phyloP scores from a whole-genome alignment of 148 eudicot genomes.

The Rhododendron ovatum region DNA sequence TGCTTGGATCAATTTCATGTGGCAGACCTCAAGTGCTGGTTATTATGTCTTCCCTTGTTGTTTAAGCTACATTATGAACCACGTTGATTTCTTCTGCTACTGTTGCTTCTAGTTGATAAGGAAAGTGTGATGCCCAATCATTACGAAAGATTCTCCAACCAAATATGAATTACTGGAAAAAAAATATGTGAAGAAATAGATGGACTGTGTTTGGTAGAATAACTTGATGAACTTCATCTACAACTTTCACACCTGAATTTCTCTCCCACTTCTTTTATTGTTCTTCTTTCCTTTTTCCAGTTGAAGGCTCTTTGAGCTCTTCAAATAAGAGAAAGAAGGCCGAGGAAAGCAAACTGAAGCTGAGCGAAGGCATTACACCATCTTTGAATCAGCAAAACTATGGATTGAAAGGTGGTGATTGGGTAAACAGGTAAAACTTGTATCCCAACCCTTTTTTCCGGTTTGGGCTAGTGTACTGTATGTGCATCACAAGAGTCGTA shows the following conservation, averaged over 20 bases:
- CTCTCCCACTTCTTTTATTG: not conserved
- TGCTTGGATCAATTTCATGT: not conserved
- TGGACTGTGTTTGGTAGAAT: not conserved
- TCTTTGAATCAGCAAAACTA: conserved; percentile 21
- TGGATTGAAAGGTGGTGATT: conserved; percentile 32
- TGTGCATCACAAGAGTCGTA: not conserved
- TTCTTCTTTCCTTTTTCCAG: conserved; percentile 23
- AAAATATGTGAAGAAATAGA: not conserved
- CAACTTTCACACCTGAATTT: not conserved
- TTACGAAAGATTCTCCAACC: not conserved
- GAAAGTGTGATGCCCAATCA: not conserved
- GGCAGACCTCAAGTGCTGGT: not conserved
- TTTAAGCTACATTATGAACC: not conserved
- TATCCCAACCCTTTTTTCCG: not conserved
- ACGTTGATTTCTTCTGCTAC: not conserved
- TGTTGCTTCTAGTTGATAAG: not conserved
- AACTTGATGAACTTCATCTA: not conserved
- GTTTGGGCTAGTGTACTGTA: not conserved
- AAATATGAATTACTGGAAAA: not conserved
- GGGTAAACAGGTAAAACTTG: conserved; percentile 12
- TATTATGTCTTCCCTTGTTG: not conserved
- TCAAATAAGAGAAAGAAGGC: conserved; percentile 45
- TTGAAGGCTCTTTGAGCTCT: conserved; percentile 86
- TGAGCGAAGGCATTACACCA: conserved; percentile 22
- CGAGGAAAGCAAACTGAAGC: conserved; percentile 17